Conservation (phyloP, 2,329 filamentous ascomycete genomes). For the Rosellinia necatrix region DNA sequence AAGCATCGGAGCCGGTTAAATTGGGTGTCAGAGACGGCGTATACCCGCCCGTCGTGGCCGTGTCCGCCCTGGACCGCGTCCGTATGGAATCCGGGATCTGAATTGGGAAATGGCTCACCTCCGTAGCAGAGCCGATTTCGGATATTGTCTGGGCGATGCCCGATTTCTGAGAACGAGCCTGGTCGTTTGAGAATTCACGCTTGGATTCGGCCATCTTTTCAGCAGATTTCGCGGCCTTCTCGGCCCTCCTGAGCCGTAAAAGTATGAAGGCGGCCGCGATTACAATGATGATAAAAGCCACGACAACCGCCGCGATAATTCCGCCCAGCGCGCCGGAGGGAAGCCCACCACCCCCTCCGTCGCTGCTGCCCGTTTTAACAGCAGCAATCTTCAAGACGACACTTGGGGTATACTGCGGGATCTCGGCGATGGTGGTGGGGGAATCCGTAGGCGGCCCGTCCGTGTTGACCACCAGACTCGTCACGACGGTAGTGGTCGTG, state of each 20-base stretch:
- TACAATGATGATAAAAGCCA: conserved; percentile 53
- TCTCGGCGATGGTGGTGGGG: conserved; percentile 32
- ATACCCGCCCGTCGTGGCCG: conserved; percentile 19
- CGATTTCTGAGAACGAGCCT: conserved; percentile 43
- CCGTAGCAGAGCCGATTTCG: conserved; percentile 49
- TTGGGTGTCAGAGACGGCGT: conserved; percentile 33
- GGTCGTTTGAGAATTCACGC: conserved; percentile 40
- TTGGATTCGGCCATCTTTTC: conserved; percentile 44
- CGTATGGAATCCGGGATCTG: conserved; percentile 32
- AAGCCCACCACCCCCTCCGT: conserved; percentile 40
- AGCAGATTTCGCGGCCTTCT: conserved; percentile 45
- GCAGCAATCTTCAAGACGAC: conserved; percentile 49
- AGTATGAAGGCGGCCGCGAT: conserved; percentile 55
- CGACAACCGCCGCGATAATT: conserved; percentile 57
- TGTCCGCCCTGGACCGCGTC: conserved; percentile 30
- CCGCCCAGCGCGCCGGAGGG: conserved; percentile 53
- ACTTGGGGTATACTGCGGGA: conserved; percentile 52
- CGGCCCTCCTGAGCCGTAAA: conserved; percentile 53
- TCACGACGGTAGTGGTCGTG: conserved; percentile 47
- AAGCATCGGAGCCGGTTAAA: conserved; percentile 26
- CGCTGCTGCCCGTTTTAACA: conserved; percentile 32
- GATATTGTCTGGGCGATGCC: conserved; percentile 48
- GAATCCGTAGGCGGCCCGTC: conserved; percentile 36
- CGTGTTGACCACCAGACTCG: conserved; percentile 45
- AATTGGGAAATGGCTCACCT: conserved; percentile 46